These are phyloP conservation scores for Cochlearia excelsa DNA, from an alignment of 345 rosid genomes.

Conservation along the genomic window DNA sequence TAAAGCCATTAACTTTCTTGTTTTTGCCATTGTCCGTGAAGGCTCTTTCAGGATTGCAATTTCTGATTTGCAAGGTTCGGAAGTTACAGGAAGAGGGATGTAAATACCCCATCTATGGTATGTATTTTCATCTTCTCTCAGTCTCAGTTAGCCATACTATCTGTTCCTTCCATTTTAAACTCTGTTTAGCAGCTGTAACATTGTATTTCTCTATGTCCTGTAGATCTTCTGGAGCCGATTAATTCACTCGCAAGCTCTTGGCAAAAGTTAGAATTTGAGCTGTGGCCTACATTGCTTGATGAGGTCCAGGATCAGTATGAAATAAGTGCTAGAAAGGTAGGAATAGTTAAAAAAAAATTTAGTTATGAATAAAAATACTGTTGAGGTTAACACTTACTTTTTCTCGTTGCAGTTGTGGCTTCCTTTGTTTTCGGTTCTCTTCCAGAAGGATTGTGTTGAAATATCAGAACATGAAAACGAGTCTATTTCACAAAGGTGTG, in stretches of 20 bases:
- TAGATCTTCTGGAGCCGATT: constrained; percentile 72
- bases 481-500: constrained; percentile 64
- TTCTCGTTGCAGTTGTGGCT: constrained; percentile 86
- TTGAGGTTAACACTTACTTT: constrained; percentile 7
- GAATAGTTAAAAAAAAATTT: constrained; percentile 1
- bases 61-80: constrained; percentile 54
- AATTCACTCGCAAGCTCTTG: constrained; percentile 58
- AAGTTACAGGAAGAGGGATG: constrained; percentile 64
- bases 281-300: constrained; percentile 82
- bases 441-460: constrained; percentile 42
- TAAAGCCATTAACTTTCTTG: constrained; percentile 17
- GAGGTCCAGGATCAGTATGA: constrained; percentile 83
- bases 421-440: constrained; percentile 79
- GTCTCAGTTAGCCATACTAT: constrained; percentile 1
- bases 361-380: constrained; percentile 22
- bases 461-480: constrained; percentile 41
- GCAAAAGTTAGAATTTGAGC: constrained; percentile 83
- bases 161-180: constrained; percentile 14
- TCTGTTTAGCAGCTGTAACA: background rate
- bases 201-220: constrained; percentile 15
- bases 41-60: constrained; percentile 87
- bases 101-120: constrained; percentile 70
- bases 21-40: constrained; percentile 37
- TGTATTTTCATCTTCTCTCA: constrained; percentile 16
- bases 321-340: constrained; percentile 76